Evolutionary conservation across 495 filamentous ascomycete species (phyloP).

Genomic region (Hypoxylon crocopeplum): DNA sequence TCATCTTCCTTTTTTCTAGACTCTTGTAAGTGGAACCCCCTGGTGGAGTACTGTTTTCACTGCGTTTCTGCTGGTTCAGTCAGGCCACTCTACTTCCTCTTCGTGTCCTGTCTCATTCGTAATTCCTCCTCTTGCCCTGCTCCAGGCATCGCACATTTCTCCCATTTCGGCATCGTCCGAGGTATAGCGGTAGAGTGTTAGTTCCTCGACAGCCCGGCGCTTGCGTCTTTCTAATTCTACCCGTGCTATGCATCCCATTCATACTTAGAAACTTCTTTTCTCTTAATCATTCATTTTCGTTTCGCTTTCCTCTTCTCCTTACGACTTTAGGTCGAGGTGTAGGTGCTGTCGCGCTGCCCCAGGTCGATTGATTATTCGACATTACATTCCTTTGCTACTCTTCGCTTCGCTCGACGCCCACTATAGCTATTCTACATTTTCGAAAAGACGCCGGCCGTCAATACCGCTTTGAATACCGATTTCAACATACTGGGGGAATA

Average conservation of each 20-base stretch:
- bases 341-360: conserved; percentile 39
- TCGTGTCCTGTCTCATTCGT: conserved; percentile 8
- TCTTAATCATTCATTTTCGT: conserved; percentile 51
- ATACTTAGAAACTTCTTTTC: conserved; percentile 44
- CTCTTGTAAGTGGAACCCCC: conserved; percentile 17
- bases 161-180: conserved; percentile 31
- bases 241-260: conserved; percentile 37
- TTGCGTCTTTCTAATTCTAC: conserved; percentile 31
- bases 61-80: conserved; percentile 29
- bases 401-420: conserved; percentile 26
- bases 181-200: conserved; percentile 1
- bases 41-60: conserved; percentile 28
- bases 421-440: conserved; percentile 23
- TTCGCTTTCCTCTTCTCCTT: conserved; percentile 38
- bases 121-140: conserved; percentile 14
- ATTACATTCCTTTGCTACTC: conserved; percentile 43
- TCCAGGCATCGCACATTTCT: conserved; percentile 19
- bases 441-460: conserved; percentile 58
- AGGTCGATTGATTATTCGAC: conserved; percentile 39
- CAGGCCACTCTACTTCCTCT: conserved; percentile 30
- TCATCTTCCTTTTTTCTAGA: conserved; percentile 12
- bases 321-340: conserved; percentile 33
- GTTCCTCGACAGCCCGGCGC: conserved; percentile 26
- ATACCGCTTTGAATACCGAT: conserved; percentile 27
- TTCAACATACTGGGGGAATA: conserved; percentile 24